Percentiles rank a stretch among this genome's conserved stretches.
Conservation (phyloP, 148 eudicot species). For the Chenopodium berlandieri region DNA sequence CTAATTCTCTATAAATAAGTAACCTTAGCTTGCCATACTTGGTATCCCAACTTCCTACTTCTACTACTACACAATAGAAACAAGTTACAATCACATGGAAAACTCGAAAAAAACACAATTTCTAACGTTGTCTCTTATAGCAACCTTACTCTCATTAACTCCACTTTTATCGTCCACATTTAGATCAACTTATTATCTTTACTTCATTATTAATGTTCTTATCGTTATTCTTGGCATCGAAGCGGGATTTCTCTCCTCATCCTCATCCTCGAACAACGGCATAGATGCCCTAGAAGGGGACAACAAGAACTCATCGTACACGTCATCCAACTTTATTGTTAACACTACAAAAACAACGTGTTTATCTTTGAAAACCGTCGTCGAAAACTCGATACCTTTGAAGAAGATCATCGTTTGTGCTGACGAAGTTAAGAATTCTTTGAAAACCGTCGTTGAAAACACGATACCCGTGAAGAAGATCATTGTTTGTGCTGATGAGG, state of each 20-base stretch:
- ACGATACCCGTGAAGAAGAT: background rate
- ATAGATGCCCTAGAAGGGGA: background rate
- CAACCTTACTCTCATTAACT: constrained; percentile 37
- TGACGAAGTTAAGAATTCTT: background rate
- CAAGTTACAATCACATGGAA: constrained; percentile 21
- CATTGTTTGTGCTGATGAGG: background rate
- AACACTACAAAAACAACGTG: background rate
- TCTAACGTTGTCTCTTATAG: constrained; percentile 39
- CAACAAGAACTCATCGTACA: background rate
- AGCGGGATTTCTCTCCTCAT: constrained; percentile 51
- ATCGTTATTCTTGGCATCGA: constrained; percentile 47
- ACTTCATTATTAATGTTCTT: constrained; percentile 53
- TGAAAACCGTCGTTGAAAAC: background rate
- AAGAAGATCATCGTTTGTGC: background rate
- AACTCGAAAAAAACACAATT: constrained; percentile 38
- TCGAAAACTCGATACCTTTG: background rate
- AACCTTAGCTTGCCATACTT: background rate
- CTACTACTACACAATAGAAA: background rate
- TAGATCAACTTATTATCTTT: constrained; percentile 48
- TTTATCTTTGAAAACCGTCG: background rate
- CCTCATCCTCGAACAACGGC: background rate
- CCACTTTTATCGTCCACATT: constrained; percentile 46
- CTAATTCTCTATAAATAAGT: background rate
- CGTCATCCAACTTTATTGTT: background rate
- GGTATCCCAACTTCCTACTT: background rate